Base-by-base conservation (phyloP, 2,329 filamentous ascomycete species). In the Fusarium torreyae region DNA sequence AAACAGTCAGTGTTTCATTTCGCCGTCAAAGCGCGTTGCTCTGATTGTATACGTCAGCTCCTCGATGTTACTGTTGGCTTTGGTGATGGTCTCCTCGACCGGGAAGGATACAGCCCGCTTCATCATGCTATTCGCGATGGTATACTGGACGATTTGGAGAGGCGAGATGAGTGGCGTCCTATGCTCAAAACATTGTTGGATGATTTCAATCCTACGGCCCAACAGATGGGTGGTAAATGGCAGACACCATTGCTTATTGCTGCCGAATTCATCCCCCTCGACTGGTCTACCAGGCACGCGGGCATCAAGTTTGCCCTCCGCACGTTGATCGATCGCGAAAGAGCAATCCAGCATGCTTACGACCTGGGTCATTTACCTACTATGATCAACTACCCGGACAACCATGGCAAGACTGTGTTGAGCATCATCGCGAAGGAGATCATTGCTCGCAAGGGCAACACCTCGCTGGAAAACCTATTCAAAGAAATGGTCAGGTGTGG, bases 1-100 rank as follows among this genome's bases (percentile, higher is more conserved):
- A 36, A n/a, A n/a, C 31, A 17, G 15, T 63, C 61, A 6, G 38
- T 64, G 18, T 20, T 57, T 9, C 59, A 63, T 17, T 18, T 63
- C 34, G 61, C 61, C 4, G 28, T 57, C 36, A 31, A 33, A 8
- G 60, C 60, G 4, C 34, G 36, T 14, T 63, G 48, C n/a, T 2
- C 15, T 8, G 8, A 7, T 14, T 49, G 7, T 8, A 20, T 63
- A 3, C 13, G 15, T 17, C 15, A 18, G 6, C 24, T 63, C 11
- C 15, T 63, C 14, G 6, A n/a, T 9, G 6, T 4, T 2, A 6
- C 28, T 7, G 22, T 34, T 7, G 60, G 40, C 17, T 3, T 43
- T 4, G 43, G 20, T 2, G 7, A 10, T 5, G 22, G 36, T 11
- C 57, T 64, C 24, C 44, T 57, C 6, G 61, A 63, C 15, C 26